Percentiles rank a stretch among this genome's conserved stretches.
Conservation (phyloP, 352 stramenopile species). For the Globisporangium alternatum region DNA sequence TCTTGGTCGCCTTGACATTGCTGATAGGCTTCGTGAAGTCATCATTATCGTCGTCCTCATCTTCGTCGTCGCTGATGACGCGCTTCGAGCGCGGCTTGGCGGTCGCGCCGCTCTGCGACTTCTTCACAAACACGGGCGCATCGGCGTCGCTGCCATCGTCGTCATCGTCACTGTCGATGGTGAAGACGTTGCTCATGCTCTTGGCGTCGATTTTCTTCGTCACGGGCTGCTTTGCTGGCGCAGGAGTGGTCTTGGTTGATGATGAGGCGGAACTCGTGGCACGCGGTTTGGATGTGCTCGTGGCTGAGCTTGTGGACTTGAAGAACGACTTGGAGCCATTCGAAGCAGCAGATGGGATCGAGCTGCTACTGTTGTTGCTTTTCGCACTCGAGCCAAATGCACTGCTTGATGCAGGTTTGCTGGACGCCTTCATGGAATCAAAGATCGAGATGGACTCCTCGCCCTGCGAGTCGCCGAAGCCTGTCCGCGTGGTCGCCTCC, state of each 20-base stretch:
- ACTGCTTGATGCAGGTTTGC: conserved; percentile 19
- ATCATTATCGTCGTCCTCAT: conserved; percentile 53
- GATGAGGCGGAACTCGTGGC: conserved; percentile 20
- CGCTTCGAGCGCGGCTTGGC: conserved; percentile 39
- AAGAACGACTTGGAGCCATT: conserved; percentile 33
- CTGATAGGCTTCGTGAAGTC: not conserved
- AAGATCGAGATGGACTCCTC: conserved; percentile 71
- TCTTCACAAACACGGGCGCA: conserved; percentile 68
- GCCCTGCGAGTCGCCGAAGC: conserved; percentile 44
- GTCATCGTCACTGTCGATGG: conserved; percentile 61
- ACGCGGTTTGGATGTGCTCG: conserved; percentile 21
- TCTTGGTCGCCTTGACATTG: conserved; percentile 17
- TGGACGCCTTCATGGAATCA: conserved; percentile 40
- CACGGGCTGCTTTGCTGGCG: conserved; percentile 21
- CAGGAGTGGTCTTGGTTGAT: conserved; percentile 18
- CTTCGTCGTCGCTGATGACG: conserved; percentile 69
- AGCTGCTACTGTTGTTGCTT: not conserved
- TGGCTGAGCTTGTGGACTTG: conserved; percentile 11
- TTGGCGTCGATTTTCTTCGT: conserved; percentile 37
- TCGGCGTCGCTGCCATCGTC: conserved; percentile 37
- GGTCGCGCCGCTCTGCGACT: conserved; percentile 19
- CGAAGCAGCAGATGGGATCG: not conserved
- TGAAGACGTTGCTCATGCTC: conserved; percentile 68
- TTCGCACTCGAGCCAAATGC: not conserved
- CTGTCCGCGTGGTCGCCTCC: conserved; percentile 53